Conservation (phyloP, 2,329 filamentous ascomycete species). For the Hirsutella minnesotensis region DNA sequence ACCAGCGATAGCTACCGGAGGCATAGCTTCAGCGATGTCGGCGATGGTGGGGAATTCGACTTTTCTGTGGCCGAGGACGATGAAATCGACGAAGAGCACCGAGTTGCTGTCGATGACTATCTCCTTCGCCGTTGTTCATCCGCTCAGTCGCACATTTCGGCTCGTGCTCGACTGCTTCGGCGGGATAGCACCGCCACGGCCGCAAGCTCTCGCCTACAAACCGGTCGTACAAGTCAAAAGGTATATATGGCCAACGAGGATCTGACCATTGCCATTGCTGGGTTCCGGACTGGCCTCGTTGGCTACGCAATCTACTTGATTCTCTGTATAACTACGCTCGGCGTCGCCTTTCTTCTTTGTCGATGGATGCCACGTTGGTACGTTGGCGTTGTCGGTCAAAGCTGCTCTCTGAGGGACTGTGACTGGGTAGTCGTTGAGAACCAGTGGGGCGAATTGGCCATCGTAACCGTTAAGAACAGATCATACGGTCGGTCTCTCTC, state of each 20-base stretch:
- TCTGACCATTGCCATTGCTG: conserved; percentile 83
- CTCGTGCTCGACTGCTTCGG: conserved; percentile 55
- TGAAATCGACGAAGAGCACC: conserved; percentile 28
- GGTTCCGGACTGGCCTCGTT: conserved; percentile 65
- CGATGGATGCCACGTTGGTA: conserved; percentile 87
- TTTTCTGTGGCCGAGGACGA: conserved; percentile 28
- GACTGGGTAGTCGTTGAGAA: conserved; percentile 95
- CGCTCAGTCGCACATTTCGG: conserved; percentile 41
- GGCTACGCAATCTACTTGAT: conserved; percentile 59
- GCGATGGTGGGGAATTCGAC: conserved; percentile 26
- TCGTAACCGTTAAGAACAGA: conserved; percentile 53
- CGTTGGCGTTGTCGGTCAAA: conserved; percentile 60
- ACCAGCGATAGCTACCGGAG: conserved; percentile 13
- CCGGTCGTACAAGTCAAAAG: conserved; percentile 69
- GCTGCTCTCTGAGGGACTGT: conserved; percentile 59
- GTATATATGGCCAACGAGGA: conserved; percentile 90
- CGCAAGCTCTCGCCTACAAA: conserved; percentile 44
- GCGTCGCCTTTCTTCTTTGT: conserved; percentile 72
- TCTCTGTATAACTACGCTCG: conserved; percentile 61
- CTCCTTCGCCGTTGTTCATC: conserved; percentile 51
- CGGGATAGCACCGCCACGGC: conserved; percentile 60
- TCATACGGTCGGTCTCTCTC: conserved; percentile 43
- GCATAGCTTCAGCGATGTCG: conserved; percentile 24
- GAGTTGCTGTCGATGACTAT: conserved; percentile 31
- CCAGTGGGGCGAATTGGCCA: conserved; percentile 85